Evolutionary conservation across 345 rosid species (phyloP).

Genomic region (Erucastrum elatum): DNA sequence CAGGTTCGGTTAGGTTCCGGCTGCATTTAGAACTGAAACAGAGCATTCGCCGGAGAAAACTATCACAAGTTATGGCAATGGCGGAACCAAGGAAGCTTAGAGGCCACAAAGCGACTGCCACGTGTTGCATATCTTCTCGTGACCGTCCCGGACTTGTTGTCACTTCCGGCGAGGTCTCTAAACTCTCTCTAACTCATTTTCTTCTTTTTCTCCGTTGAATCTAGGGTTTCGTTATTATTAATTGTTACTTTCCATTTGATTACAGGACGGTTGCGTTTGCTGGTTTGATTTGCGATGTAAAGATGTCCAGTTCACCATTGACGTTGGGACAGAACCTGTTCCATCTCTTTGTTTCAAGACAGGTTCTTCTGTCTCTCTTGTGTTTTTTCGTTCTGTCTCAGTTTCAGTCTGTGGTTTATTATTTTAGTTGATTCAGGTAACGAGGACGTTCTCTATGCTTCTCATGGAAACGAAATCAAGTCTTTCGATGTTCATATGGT

Average conservation of each 20-base stretch:
- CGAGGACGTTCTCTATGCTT: constrained; percentile 70
- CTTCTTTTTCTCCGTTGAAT: neutral
- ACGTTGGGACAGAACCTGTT: constrained; percentile 63
- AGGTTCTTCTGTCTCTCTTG: constrained; percentile 42
- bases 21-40: constrained; percentile 4
- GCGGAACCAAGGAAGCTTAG: constrained; percentile 70
- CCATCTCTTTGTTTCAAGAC: constrained; percentile 76
- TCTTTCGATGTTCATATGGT: constrained; percentile 85
- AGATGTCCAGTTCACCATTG: constrained; percentile 67
- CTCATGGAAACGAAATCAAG: constrained; percentile 66
- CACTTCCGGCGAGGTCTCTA: constrained; percentile 74
- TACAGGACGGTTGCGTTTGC: constrained; percentile 85
- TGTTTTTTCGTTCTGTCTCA: neutral
- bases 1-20: neutral
- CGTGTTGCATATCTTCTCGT: constrained; percentile 79
- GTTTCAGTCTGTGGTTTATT: neutral
- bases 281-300: constrained; percentile 94
- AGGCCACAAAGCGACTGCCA: constrained; percentile 74
- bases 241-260: neutral
- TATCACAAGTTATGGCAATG: constrained; percentile 13
- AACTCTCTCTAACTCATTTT: neutral
- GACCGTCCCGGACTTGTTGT: constrained; percentile 64
- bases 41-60: constrained; percentile 21
- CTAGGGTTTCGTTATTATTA: constrained; percentile 14
- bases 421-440: constrained; percentile 49